Percentiles rank a stretch among this genome's conserved stretches.
Conservation (phyloP, 2,329 filamentous ascomycete genomes). For the Colletotrichum tamarilloi region DNA sequence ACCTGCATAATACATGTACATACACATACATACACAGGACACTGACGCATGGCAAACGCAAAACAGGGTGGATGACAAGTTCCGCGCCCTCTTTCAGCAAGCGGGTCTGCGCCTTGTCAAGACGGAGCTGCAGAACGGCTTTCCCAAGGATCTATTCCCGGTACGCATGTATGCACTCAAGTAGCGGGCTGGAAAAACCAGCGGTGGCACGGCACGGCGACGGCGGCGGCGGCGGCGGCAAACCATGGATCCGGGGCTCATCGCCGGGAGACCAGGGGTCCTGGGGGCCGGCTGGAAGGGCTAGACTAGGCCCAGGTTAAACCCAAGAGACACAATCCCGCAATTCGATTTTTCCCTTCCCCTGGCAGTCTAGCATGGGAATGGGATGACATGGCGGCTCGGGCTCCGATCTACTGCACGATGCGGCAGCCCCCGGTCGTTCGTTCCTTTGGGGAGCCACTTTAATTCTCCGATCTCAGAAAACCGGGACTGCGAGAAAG, state of each 20-base stretch:
- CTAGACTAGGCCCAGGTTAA: not conserved
- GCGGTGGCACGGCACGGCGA: conserved; percentile 21
- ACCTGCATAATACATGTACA: conserved; percentile 25
- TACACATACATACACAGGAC: not conserved
- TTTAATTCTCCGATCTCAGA: conserved; percentile 33
- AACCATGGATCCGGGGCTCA: conserved; percentile 28
- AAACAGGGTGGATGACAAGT: conserved; percentile 76
- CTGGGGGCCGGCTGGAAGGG: conserved; percentile 19
- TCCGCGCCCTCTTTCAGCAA: conserved; percentile 73
- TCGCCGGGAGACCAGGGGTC: conserved; percentile 11
- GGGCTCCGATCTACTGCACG: conserved; percentile 35
- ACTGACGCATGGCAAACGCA: conserved; percentile 25
- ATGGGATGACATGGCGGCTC: conserved; percentile 34
- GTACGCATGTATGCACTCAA: conserved; percentile 83
- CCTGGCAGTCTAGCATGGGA: conserved; percentile 3
- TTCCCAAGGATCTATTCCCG: conserved; percentile 76
- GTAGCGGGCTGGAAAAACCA: conserved; percentile 19
- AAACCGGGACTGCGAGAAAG: conserved; percentile 17
- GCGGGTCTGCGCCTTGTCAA: conserved; percentile 76
- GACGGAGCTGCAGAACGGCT: conserved; percentile 78
- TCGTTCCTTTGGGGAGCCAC: conserved; percentile 28
- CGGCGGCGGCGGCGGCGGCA: conserved; percentile 26
- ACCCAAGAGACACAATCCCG: conserved; percentile 12
- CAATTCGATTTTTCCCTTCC: conserved; percentile 4
- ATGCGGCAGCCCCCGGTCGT: conserved; percentile 33